Percentiles rank a stretch among this genome's conserved stretches.
Conservation (phyloP, 2,329 filamentous ascomycete species). For the Fonsecaea multimorphosa region DNA sequence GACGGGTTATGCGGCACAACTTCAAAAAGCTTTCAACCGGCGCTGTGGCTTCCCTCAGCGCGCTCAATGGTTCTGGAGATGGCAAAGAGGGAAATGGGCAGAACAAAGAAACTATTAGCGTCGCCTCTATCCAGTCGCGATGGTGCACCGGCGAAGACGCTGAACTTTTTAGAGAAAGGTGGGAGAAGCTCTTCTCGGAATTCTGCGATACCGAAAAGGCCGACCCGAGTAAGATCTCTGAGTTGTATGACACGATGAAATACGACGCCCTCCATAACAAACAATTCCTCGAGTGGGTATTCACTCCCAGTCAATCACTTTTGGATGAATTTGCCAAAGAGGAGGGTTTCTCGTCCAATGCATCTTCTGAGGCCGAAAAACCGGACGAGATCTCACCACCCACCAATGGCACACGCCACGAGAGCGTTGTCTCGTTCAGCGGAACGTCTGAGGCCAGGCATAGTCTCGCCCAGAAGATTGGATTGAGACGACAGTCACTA, state of each 20-base stretch:
- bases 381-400: slow-evolving; percentile 27
- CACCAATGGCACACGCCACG: slow-evolving; percentile 25
- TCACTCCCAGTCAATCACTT: slow-evolving; percentile 75
- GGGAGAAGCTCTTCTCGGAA: slow-evolving; percentile 97
- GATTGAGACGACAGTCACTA: slow-evolving; percentile 61
- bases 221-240: slow-evolving; percentile 97
- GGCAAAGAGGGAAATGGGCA: slow-evolving; percentile 34
- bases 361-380: slow-evolving; percentile 32
- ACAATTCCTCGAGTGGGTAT: slow-evolving; percentile 96
- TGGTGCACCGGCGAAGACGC: slow-evolving; percentile 98
- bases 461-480: slow-evolving; percentile 48
- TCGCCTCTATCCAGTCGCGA: slow-evolving; percentile 78
- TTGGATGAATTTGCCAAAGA: slow-evolving; percentile 40
- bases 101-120: slow-evolving; percentile 55
- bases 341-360: slow-evolving; percentile 32
- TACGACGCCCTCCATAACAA: slow-evolving; percentile 97
- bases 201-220: slow-evolving; percentile 98
- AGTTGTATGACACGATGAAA: slow-evolving; percentile 99
- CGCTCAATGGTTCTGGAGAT: slow-evolving; percentile 37
- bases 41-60: slow-evolving; percentile 65
- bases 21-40: slow-evolving; percentile 76
- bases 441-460: slow-evolving; percentile 41
- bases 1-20: slow-evolving; percentile 92
- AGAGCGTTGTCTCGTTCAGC: slow-evolving; percentile 26
- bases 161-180: slow-evolving; percentile 91